Conservation (phyloP, 75 land plant genomes). For the Pinus tabuliformis region DNA sequence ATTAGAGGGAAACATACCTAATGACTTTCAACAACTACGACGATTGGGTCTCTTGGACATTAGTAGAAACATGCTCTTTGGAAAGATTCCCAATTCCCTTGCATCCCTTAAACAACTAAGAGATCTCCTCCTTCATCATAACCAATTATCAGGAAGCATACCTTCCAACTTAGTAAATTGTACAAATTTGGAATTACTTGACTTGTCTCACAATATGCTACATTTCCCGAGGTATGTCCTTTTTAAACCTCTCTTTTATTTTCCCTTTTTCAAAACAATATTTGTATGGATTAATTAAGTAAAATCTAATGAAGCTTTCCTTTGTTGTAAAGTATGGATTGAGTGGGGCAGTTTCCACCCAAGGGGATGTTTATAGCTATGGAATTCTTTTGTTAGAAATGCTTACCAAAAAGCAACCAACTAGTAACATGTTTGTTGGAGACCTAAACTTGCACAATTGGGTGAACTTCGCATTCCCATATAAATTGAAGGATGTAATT, state of each 20-base stretch:
- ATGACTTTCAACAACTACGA: conserved; percentile 39
- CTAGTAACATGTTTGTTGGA: neutral
- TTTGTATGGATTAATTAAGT: neutral
- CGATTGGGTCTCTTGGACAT: conserved; percentile 12
- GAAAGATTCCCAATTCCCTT: conserved; percentile 24
- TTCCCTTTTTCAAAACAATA: too few species aligned
- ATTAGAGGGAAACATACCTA: conserved; percentile 45
- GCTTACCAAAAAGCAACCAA: conserved; percentile 12
- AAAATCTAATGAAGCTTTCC: neutral
- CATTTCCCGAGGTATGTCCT: too few species aligned
- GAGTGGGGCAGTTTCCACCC: too few species aligned
- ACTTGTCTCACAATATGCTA: conserved; percentile 4
- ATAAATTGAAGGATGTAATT: neutral
- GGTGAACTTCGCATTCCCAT: neutral
- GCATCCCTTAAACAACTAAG: conserved; percentile 13
- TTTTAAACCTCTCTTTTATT: too few species aligned
- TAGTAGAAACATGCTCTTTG: conserved; percentile 20
- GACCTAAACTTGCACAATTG: neutral
- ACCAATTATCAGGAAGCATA: conserved; percentile 17
- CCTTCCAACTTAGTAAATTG: conserved; percentile 6
- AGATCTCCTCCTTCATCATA: conserved; percentile 19
- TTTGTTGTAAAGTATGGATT: conserved; percentile 18
- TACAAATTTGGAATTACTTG: conserved; percentile 3
- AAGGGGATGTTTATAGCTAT: too few species aligned
- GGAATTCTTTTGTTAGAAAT: conserved; percentile 24